Evolutionary conservation across 1,284 basidiomycete species (phyloP), one percentile per base, ranked within the genome.

Genomic region (Ceratobasidium sp.): DNA sequence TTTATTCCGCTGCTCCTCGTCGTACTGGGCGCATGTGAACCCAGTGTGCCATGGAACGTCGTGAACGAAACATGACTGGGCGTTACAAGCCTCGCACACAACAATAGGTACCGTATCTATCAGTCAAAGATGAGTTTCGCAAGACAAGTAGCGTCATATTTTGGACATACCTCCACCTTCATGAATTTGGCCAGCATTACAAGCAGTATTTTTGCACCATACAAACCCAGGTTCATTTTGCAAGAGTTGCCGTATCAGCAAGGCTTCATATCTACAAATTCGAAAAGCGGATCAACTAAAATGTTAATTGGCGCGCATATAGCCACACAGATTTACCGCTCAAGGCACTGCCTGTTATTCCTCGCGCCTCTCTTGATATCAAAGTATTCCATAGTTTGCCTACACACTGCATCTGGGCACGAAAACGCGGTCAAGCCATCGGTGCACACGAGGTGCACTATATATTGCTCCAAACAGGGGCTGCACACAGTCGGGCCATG

Each of bases 31-130:
- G 43, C 72, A 73, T 14, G 72, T 73, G 30, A 48, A 53, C 8
- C 72, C 72, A 36, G 34, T 34, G 46, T 73, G 72, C 72, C 72
- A 73, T 0, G 72, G 72, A 3, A 67, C 28, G 9, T 73, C 32
- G 32, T 73, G 72, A 18, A n/a, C 26, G 21, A 61, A 57, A 28
- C 72, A 72, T 21, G 61, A 45, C 4, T 52, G 60, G 26, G 62
- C 41, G 39, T n/a, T 26, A 26, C 72, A 73, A 30, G 45, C 62
- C 23, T 32, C 36, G 28, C 72, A 73, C 18, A 57, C 58, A 16
- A 73, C 52, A 50, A 73, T 67, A 1, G 61, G 53, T 6, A 50
- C 30, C 14, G 1, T 23, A n/a, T 50, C 64, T 67, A 18, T 18
- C 10, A 48, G 9, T 30, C 36, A 41, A n/a, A 39, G 14, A 36